phyloP scores from a whole-genome alignment of 2,329 filamentous ascomycete species.

The Teratosphaeria zuluensis region DNA sequence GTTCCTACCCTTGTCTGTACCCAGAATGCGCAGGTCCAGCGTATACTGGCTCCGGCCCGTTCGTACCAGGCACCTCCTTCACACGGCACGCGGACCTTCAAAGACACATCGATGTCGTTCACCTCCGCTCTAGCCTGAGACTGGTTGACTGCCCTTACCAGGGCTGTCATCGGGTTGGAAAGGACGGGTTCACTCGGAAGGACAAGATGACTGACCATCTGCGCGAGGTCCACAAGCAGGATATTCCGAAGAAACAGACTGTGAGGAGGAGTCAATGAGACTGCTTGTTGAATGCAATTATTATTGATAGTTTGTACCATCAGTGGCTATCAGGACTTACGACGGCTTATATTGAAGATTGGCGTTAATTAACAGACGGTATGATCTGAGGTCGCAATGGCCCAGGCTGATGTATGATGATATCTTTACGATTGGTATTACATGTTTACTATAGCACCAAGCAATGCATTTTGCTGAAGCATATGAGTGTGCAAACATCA shows the following conservation, averaged over 20 bases:
- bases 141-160: constrained; percentile 35
- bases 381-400: neutral
- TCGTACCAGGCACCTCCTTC: constrained; percentile 19
- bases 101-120: constrained; percentile 39
- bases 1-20: constrained; percentile 11
- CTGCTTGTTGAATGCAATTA: neutral
- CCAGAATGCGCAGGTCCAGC: constrained; percentile 7
- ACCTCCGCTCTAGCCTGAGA: constrained; percentile 26
- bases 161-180: constrained; percentile 34
- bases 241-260: neutral
- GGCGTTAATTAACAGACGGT: too few relatives aligned
- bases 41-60: neutral
- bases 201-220: constrained; percentile 51
- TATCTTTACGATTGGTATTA: neutral
- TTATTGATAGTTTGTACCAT: too few relatives aligned
- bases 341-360: too few relatives aligned
- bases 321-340: too few relatives aligned
- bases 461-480: neutral
- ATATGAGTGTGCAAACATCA: neutral
- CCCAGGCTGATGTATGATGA: neutral
- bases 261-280: neutral
- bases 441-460: neutral
- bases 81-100: constrained; percentile 40
- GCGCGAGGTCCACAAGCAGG: constrained; percentile 42
- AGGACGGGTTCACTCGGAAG: constrained; percentile 44